Evolutionary conservation across 768 basidiomycete genomes (phyloP).

Genomic region (Phylloporus arenicola): DNA sequence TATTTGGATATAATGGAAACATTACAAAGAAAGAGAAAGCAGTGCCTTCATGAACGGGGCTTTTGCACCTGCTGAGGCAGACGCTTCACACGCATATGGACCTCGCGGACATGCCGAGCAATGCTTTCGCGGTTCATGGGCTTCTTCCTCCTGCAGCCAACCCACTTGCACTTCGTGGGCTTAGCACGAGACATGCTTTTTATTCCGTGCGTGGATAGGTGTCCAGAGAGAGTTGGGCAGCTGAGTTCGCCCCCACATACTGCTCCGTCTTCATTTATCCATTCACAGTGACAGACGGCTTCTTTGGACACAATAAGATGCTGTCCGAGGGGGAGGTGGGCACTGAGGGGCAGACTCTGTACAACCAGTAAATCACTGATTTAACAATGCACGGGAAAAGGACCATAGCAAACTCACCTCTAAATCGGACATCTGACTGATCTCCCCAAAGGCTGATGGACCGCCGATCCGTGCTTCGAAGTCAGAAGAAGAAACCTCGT

Average conservation of each 20-base stretch:
- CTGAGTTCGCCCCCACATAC: conserved; percentile 3
- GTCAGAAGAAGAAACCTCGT: background rate
- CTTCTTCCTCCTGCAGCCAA: conserved; percentile 1
- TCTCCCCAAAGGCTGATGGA: background rate
- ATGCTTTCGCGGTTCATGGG: conserved; percentile 20
- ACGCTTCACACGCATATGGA: conserved; percentile 11
- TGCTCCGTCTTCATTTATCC: conserved; percentile 1
- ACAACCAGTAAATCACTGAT: no score
- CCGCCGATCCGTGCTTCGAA: background rate
- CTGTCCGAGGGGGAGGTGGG: background rate
- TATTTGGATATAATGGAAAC: background rate
- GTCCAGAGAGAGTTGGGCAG: background rate
- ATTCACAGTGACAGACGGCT: background rate
- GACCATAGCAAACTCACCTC: background rate
- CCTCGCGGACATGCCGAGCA: conserved; percentile 13
- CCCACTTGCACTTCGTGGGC: conserved; percentile 8
- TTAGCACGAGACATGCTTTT: background rate
- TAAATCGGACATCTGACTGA: background rate
- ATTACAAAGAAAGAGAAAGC: background rate
- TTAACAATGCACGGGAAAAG: no score
- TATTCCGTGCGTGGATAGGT: conserved; percentile 16
- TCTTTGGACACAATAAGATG: background rate
- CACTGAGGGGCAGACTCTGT: background rate
- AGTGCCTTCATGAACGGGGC: background rate
- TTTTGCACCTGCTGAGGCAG: background rate